These are phyloP conservation scores for Trichothecium roseum DNA, from an alignment of 2,329 filamentous ascomycete genomes.

Conservation along the genomic window DNA sequence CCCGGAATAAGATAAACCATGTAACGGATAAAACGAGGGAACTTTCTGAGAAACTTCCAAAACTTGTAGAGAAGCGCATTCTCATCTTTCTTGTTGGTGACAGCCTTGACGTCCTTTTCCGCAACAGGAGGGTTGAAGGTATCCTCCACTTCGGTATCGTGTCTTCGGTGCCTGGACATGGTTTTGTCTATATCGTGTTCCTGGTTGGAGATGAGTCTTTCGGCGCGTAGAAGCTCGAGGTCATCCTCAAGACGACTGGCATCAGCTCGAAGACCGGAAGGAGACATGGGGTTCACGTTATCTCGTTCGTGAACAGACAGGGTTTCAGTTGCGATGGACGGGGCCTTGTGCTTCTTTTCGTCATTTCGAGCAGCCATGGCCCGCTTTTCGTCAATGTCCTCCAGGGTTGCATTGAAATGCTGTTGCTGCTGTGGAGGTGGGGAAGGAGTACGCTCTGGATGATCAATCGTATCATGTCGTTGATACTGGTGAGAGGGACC, in stretches of 20 bases:
- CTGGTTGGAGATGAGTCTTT: conserved; percentile 33
- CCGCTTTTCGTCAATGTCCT: no score
- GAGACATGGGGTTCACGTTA: conserved; percentile 7
- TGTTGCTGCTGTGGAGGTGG: no score
- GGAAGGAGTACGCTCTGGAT: no score
- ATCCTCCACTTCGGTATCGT: conserved; percentile 29
- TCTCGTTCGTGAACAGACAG: not conserved
- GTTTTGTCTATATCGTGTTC: conserved; percentile 23
- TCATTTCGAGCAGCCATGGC: no score
- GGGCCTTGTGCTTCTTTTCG: conserved; percentile 3
- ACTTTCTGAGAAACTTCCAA: conserved; percentile 35
- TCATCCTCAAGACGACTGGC: conserved; percentile 33
- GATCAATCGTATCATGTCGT: no score
- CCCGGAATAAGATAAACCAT: conserved; percentile 36
- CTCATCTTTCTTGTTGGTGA: conserved; percentile 19
- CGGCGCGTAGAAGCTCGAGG: conserved; percentile 36
- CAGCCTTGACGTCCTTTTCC: conserved; percentile 14
- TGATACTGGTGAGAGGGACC: no score
- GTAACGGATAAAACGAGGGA: conserved; percentile 39
- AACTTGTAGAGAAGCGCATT: conserved; percentile 27
- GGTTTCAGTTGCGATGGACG: not conserved
- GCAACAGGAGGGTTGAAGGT: conserved; percentile 29
- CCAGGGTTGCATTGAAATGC: no score
- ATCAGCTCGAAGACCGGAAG: conserved; percentile 19
- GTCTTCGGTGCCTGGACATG: conserved; percentile 13